Evolutionary conservation across 768 basidiomycete genomes (phyloP).

Genomic region (Termitomyces sp.): DNA sequence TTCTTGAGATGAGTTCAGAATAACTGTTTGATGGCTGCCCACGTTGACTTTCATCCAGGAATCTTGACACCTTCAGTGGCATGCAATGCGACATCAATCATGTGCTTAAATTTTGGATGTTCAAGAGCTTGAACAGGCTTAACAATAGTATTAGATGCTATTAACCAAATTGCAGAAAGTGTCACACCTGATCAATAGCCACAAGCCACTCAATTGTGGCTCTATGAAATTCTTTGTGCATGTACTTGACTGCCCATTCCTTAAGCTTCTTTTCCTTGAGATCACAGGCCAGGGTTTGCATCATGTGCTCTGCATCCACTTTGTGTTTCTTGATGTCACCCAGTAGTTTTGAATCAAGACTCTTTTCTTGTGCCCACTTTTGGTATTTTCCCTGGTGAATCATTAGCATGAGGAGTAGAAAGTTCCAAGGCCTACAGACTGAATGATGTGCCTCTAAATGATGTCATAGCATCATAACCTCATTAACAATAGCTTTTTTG

Average conservation of each 20-base stretch:
- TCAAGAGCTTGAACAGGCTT: too few species aligned
- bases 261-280: too few species aligned
- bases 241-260: slow-evolving; percentile 28
- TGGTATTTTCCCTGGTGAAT: too few species aligned
- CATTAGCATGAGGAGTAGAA: background rate
- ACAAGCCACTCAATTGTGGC: too few species aligned
- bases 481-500: background rate
- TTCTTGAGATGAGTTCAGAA: background rate
- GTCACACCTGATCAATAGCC: slow-evolving; percentile 32
- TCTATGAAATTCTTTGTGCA: slow-evolving; percentile 21
- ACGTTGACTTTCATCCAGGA: slow-evolving; percentile 4
- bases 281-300: slow-evolving; percentile 21
- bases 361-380: too few species aligned
- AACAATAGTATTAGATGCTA: background rate
- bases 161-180: background rate
- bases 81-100: slow-evolving; percentile 32
- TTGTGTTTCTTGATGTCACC: slow-evolving; percentile 16
- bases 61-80: too few species aligned
- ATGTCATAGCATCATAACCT: background rate
- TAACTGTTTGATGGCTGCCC: background rate
- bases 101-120: slow-evolving; percentile 29
- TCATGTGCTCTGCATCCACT: slow-evolving; percentile 2
- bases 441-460: too few species aligned
- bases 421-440: background rate
- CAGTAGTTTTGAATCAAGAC: slow-evolving; percentile 26